phyloP scores from a whole-genome alignment of 768 basidiomycete species.

The Arthromyces matolae region DNA sequence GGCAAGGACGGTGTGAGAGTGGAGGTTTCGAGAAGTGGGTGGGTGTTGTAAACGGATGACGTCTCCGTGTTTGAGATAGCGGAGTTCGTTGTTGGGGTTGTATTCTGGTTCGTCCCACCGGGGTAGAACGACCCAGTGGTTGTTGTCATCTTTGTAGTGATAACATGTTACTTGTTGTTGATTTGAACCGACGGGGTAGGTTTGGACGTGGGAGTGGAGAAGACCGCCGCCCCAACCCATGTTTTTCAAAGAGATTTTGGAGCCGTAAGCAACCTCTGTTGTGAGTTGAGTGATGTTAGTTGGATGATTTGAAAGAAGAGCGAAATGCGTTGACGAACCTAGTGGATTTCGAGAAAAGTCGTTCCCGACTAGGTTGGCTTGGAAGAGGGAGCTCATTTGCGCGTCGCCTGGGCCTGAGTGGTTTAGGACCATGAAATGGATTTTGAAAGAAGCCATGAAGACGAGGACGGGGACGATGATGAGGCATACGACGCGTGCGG shows the following conservation, averaged over 20 bases:
- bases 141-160: conserved; percentile 99
- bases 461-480: conserved; percentile 89
- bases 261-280: conserved; percentile 86
- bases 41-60: conserved; percentile 77
- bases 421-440: conserved; percentile 93
- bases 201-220: conserved; percentile 95
- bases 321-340: conserved; percentile 39
- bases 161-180: conserved; percentile 99
- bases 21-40: conserved; percentile 85
- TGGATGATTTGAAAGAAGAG: neutral
- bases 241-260: conserved; percentile 90
- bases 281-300: neutral
- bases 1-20: conserved; percentile 85
- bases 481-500: conserved; percentile 76
- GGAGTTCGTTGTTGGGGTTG: conserved; percentile 63
- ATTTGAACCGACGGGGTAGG: conserved; percentile 83
- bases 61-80: conserved; percentile 74
- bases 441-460: conserved; percentile 92
- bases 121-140: conserved; percentile 82
- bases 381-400: conserved; percentile 98
- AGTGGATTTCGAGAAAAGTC: conserved; percentile 91
- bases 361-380: conserved; percentile 92
- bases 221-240: conserved; percentile 98
- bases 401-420: conserved; percentile 96
- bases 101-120: conserved; percentile 72